These are phyloP conservation scores for Globisporangium perplexum DNA, from an alignment of 352 stramenopile genomes.

Conservation along the genomic window DNA sequence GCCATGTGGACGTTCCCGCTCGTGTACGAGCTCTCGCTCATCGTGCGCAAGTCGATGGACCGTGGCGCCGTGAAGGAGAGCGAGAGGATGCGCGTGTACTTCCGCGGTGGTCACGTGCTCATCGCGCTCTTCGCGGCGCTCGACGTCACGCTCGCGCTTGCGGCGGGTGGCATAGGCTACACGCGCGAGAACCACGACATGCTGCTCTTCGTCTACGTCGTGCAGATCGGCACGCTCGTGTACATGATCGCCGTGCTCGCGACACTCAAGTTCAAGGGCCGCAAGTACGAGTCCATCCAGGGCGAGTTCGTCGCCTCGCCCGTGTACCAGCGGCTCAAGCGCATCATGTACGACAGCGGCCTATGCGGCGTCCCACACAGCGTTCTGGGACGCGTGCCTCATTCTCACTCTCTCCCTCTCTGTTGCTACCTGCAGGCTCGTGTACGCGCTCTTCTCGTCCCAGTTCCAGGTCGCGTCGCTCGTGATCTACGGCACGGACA, in stretches of 20 bases:
- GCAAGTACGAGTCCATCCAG: constrained; percentile 49
- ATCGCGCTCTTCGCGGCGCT: constrained; percentile 24
- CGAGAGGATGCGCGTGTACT: constrained; percentile 35
- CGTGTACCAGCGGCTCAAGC: constrained; percentile 47
- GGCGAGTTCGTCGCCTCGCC: constrained; percentile 45
- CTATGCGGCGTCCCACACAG: background rate
- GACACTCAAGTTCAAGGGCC: constrained; percentile 33
- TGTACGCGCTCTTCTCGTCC: constrained; percentile 45
- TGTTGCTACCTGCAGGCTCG: constrained; percentile 21
- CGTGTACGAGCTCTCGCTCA: constrained; percentile 49
- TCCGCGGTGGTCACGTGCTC: constrained; percentile 17
- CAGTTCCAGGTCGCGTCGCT: constrained; percentile 48
- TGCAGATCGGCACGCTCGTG: constrained; percentile 37
- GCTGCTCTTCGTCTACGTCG: constrained; percentile 33
- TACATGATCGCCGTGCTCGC: constrained; percentile 40
- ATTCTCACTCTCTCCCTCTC: too few species aligned
- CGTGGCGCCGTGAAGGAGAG: constrained; percentile 35
- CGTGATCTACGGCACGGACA: constrained; percentile 26
- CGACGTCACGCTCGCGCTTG: constrained; percentile 20
- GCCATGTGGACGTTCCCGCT: constrained; percentile 47
- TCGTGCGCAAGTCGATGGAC: constrained; percentile 61
- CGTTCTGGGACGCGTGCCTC: too few species aligned
- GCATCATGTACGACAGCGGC: constrained; percentile 52
- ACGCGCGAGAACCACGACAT: constrained; percentile 28
- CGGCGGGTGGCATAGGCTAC: constrained; percentile 21